A percentile compares a stretch with the other conserved stretches of the same genome.
phyloP scores from a whole-genome alignment of 768 basidiomycete genomes.

The Pisolithus albus region DNA sequence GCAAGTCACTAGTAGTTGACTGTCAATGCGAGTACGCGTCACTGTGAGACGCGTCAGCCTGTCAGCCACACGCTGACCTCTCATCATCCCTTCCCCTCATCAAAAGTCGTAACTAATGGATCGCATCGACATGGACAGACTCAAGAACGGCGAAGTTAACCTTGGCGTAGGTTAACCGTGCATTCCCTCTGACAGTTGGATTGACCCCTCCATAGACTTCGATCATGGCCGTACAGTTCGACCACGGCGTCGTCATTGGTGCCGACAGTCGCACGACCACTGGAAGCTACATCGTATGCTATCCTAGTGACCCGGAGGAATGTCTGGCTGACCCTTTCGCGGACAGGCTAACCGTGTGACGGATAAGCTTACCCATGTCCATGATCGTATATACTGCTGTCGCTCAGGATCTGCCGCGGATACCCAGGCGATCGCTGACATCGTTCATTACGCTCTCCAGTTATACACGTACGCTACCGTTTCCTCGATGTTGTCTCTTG shows the following conservation, averaged over 20 bases:
- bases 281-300: conserved; percentile 86
- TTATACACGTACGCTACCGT: conserved; percentile 51
- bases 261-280: conserved; percentile 97
- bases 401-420: conserved; percentile 97
- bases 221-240: conserved; percentile 98
- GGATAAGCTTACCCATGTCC: conserved; percentile 93
- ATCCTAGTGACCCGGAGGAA: neutral
- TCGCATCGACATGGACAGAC: conserved; percentile 73
- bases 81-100: conserved; percentile 15
- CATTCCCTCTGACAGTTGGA: neutral
- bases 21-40: conserved; percentile 17
- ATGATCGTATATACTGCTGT: conserved; percentile 99
- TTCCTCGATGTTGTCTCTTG: neutral
- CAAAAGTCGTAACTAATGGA: conserved; percentile 38
- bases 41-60: conserved; percentile 45
- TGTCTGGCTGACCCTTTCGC: conserved; percentile 1
- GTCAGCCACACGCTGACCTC: conserved; percentile 13
- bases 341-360: conserved; percentile 92
- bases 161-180: conserved; percentile 69
- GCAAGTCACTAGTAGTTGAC: neutral
- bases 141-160: conserved; percentile 95
- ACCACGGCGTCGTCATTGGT: conserved; percentile 90
- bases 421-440: conserved; percentile 93
- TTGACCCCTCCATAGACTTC: conserved; percentile 60
- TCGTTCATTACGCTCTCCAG: conserved; percentile 78